phyloP scores from a whole-genome alignment of 768 basidiomycete genomes.

The Rubroboletus pulcherrimus region DNA sequence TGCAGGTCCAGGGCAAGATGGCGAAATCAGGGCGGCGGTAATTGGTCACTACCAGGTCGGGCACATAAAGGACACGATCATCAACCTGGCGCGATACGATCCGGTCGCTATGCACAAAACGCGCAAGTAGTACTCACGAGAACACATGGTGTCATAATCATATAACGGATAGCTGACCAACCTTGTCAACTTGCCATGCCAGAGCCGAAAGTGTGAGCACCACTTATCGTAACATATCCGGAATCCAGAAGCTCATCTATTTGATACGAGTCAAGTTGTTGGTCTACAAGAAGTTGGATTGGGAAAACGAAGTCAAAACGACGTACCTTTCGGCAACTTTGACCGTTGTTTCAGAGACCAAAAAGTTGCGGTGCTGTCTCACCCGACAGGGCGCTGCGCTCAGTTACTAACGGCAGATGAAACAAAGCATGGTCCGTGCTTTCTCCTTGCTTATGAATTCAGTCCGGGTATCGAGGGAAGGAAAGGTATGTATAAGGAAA shows the following conservation, averaged over 20 bases:
- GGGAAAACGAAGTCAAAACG: neutral
- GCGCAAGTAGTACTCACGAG: slow-evolving; percentile 10
- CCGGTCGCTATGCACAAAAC: slow-evolving; percentile 7
- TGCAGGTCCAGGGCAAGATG: neutral
- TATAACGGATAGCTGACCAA: neutral
- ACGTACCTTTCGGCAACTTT: neutral
- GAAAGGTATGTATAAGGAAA: no score
- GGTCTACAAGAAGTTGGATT: neutral
- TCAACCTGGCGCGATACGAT: neutral
- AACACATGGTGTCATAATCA: slow-evolving; percentile 1
- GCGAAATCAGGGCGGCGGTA: neutral
- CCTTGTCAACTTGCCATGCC: neutral
- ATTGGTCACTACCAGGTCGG: neutral
- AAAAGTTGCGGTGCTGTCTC: neutral
- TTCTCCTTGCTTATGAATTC: no score
- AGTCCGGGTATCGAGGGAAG: no score
- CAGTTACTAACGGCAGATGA: no score
- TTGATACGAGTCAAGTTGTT: no score
- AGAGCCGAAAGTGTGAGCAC: no score
- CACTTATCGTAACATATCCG: no score
- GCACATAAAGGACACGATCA: slow-evolving; percentile 10
- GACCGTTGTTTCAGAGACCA: neutral
- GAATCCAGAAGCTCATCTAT: no score
- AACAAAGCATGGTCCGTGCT: no score
- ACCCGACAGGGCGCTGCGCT: neutral